Conservation (phyloP, 2,329 filamentous ascomycete genomes). For the Xylariaceae sp. region DNA sequence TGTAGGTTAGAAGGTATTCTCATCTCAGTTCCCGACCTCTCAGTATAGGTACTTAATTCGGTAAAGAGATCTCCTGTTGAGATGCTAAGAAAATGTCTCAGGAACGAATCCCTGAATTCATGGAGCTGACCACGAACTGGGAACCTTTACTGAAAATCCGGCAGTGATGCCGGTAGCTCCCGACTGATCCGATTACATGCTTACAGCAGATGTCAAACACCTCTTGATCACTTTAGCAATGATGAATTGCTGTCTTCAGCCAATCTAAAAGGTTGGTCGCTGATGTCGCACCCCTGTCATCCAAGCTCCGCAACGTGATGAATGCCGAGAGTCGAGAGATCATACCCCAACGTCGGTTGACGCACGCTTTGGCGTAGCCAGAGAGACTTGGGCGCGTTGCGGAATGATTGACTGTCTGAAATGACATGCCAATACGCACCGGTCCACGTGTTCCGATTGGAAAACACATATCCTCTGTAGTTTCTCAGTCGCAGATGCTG, state of each 20-base stretch:
- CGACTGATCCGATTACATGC: neutral
- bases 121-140: neutral
- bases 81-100: neutral
- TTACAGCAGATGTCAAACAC: neutral
- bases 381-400: neutral
- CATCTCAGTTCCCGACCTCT: neutral
- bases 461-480: neutral
- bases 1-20: neutral
- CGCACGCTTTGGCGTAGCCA: neutral
- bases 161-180: neutral
- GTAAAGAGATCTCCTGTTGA: neutral
- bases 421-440: neutral
- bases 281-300: neutral
- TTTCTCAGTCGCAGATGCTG: neutral
- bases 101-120: neutral
- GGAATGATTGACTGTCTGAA: neutral
- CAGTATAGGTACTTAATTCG: neutral
- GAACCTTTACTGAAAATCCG: neutral
- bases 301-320: neutral
- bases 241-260: neutral
- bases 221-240: neutral
- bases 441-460: neutral
- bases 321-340: neutral
- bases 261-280: neutral
- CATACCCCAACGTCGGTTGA: neutral